A percentile compares a stretch with the other conserved stretches of the same genome.
Conservation (phyloP, 164 flowering plant genomes). For the Euptelea pleiosperma region DNA sequence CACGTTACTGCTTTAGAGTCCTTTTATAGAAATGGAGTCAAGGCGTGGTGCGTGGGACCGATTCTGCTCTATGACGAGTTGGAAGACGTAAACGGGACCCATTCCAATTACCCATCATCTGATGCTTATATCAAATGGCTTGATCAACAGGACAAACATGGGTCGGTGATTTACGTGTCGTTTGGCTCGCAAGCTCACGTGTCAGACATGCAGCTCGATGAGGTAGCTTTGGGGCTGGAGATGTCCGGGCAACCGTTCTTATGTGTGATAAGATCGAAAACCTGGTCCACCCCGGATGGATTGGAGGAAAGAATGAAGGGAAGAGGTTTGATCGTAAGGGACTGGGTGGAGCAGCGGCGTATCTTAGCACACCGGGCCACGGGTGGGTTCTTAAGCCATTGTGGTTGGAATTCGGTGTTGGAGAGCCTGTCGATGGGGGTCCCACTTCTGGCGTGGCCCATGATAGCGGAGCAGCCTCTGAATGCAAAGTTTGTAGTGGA, state of each 20-base stretch:
- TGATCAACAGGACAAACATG: not conserved
- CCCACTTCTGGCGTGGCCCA: conserved; percentile 33
- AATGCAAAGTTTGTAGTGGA: conserved; percentile 30
- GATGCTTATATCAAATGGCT: conserved; percentile 29
- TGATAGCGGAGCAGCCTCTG: conserved; percentile 29
- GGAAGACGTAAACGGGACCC: not conserved
- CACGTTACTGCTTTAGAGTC: conserved; percentile 19
- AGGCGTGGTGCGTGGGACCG: conserved; percentile 37
- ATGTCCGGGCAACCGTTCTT: conserved; percentile 20
- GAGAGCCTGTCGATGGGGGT: conserved; percentile 28
- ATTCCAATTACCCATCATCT: not conserved
- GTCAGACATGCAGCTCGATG: conserved; percentile 21
- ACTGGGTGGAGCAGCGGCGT: conserved; percentile 25
- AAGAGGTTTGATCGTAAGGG: conserved; percentile 23
- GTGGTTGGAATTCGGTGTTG: conserved; percentile 38
- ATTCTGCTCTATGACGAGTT: conserved; percentile 1
- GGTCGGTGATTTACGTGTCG: conserved; percentile 25
- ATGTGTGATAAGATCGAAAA: conserved; percentile 18
- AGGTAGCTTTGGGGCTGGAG: conserved; percentile 26
- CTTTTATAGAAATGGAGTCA: conserved; percentile 13
- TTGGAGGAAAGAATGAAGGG: conserved; percentile 20
- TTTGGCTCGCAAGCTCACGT: conserved; percentile 26
- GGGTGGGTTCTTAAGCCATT: conserved; percentile 34
- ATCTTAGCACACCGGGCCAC: conserved; percentile 21
- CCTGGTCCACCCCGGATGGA: conserved; percentile 21